These are phyloP conservation scores for Datura wrightii DNA, from an alignment of 257 asterid genomes.

Conservation along the genomic window DNA sequence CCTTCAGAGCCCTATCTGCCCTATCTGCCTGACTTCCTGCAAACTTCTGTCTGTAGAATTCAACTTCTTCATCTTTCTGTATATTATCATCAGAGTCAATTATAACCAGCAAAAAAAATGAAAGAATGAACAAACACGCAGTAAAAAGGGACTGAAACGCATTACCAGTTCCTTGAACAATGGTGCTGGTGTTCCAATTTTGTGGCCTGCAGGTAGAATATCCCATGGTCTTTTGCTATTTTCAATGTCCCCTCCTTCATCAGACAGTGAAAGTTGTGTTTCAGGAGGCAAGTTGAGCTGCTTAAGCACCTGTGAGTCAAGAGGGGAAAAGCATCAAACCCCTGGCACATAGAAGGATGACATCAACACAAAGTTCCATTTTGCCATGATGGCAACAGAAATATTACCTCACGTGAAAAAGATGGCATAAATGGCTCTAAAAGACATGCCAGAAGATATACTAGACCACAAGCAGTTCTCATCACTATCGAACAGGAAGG, in stretches of 20 bases:
- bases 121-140: neutral
- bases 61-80: constrained; percentile 87
- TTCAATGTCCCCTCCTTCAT: constrained; percentile 71
- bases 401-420: constrained; percentile 75
- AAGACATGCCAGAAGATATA: constrained; percentile 90
- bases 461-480: constrained; percentile 89
- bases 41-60: constrained; percentile 58
- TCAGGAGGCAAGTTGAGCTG: constrained; percentile 86
- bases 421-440: constrained; percentile 98
- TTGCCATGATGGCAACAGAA: neutral
- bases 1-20: constrained; percentile 71
- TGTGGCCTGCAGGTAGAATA: constrained; percentile 79
- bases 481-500: constrained; percentile 75
- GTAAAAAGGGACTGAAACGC: constrained; percentile 3
- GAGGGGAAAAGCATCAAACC: constrained; percentile 28
- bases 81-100: constrained; percentile 39
- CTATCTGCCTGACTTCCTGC: constrained; percentile 99
- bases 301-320: constrained; percentile 70
- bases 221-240: constrained; percentile 89
- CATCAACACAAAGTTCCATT: constrained; percentile 14
- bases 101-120: constrained; percentile 8
- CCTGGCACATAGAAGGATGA: constrained; percentile 4
- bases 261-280: constrained; percentile 66
- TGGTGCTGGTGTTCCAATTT: constrained; percentile 83
- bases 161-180: constrained; percentile 84